Conservation (phyloP, 208 protist species). For the Trypanosoma conorhini region DNA sequence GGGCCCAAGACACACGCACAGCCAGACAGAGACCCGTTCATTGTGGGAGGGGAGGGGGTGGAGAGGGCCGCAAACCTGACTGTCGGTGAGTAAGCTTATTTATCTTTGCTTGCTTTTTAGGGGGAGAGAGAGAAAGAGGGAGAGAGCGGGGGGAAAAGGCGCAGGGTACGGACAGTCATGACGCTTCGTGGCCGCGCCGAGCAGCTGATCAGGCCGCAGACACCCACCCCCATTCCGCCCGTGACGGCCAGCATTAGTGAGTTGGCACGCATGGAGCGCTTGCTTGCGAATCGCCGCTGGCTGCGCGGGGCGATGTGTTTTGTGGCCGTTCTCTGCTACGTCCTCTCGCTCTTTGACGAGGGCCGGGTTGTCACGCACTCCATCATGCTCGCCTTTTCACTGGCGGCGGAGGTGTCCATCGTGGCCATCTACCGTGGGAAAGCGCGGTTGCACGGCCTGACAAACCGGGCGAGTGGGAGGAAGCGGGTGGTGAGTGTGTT, state of each 20-base stretch:
- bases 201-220: conserved; percentile 39
- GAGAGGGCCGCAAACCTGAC: no score
- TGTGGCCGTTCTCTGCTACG: conserved; percentile 48
- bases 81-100: no score
- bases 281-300: conserved; percentile 39
- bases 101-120: no score
- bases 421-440: conserved; percentile 59
- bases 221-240: conserved; percentile 38
- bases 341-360: conserved; percentile 47
- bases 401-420: conserved; percentile 50
- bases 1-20: background rate
- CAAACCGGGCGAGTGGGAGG: conserved; percentile 32
- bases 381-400: conserved; percentile 47
- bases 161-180: conserved; percentile 37
- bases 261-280: conserved; percentile 48
- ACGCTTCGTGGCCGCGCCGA: conserved; percentile 50
- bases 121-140: background rate
- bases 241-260: conserved; percentile 25
- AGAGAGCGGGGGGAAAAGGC: background rate
- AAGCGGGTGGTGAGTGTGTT: conserved; percentile 35
- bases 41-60: no score
- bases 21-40: no score
- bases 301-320: conserved; percentile 59
- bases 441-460: conserved; percentile 46
- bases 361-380: conserved; percentile 44